Percentiles rank a stretch among this genome's conserved stretches.
Evolutionary conservation across 306 rosid genomes (phyloP).

Genomic region (Rosa multiflora): DNA sequence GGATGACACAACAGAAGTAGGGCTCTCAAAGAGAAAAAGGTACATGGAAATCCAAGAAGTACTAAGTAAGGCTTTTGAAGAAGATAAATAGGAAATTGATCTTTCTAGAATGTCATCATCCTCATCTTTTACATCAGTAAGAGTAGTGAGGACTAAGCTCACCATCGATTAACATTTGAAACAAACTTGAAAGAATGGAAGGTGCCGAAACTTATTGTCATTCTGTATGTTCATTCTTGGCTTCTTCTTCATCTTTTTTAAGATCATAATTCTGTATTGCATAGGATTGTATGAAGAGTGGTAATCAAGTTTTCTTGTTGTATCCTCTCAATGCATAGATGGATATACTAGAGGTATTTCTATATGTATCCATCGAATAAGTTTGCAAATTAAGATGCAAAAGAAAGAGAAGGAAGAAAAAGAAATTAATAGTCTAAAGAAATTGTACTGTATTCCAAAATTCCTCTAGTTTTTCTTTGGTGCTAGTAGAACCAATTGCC

Average conservation of each 20-base stretch:
- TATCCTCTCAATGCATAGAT: not conserved
- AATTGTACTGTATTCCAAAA: too few species aligned
- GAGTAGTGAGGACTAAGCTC: slow-evolving; percentile 30
- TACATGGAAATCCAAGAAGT: slow-evolving; percentile 57
- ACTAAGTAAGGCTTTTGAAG: slow-evolving; percentile 51
- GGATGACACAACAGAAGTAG: slow-evolving; percentile 48
- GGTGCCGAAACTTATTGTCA: not conserved
- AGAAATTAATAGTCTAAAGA: too few species aligned
- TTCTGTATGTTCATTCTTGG: not conserved
- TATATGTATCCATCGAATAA: not conserved
- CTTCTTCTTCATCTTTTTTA: not conserved
- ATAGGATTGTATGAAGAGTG: not conserved
- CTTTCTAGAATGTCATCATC: slow-evolving; percentile 55
- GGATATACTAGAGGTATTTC: not conserved
- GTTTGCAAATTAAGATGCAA: too few species aligned
- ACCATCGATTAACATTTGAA: slow-evolving; percentile 15
- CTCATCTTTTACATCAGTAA: slow-evolving; percentile 54
- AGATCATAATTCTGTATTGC: not conserved
- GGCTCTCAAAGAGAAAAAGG: slow-evolving; percentile 42
- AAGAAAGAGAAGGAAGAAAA: too few species aligned
- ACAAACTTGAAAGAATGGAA: not conserved
- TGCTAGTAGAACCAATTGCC: too few species aligned
- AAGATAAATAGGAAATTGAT: slow-evolving; percentile 56
- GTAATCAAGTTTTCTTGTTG: not conserved
- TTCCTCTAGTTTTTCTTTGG: too few species aligned